phyloP scores from a whole-genome alignment of 2,329 filamentous ascomycete genomes.

The Piedraia hortae region DNA sequence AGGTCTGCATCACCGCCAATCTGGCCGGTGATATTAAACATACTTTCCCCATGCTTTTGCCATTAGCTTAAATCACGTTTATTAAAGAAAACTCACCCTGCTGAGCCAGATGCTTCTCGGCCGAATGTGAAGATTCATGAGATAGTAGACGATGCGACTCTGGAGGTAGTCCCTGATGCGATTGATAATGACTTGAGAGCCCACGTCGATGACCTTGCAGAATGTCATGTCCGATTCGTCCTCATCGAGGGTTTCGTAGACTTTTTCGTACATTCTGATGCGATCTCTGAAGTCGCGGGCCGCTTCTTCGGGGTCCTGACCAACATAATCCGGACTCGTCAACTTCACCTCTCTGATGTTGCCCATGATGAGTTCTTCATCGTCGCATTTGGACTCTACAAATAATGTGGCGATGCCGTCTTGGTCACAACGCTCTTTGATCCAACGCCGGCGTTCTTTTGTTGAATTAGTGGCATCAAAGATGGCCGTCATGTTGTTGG shows the following conservation, averaged over 20 bases:
- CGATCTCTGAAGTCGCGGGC: slow-evolving; percentile 79
- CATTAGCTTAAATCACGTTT: background rate
- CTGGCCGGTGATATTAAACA: slow-evolving; percentile 68
- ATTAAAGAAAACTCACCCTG: slow-evolving; percentile 17
- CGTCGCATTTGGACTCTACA: slow-evolving; percentile 89
- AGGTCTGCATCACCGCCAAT: slow-evolving; percentile 82
- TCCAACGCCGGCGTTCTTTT: slow-evolving; percentile 70
- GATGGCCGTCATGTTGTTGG: slow-evolving; percentile 64
- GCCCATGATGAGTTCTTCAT: slow-evolving; percentile 88
- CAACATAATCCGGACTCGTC: slow-evolving; percentile 78
- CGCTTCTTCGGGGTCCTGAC: slow-evolving; percentile 76
- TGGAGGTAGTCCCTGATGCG: slow-evolving; percentile 90
- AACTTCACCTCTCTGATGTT: slow-evolving; percentile 87
- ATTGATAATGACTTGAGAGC: slow-evolving; percentile 92
- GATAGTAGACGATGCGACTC: slow-evolving; percentile 86
- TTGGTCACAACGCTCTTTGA: slow-evolving; percentile 47
- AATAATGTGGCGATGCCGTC: slow-evolving; percentile 67
- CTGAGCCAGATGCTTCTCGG: slow-evolving; percentile 92
- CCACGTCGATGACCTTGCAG: slow-evolving; percentile 90
- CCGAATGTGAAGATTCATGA: slow-evolving; percentile 96
- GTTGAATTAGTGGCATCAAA: slow-evolving; percentile 94
- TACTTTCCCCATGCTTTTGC: slow-evolving; percentile 63
- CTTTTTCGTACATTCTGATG: slow-evolving; percentile 90
- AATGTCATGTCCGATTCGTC: slow-evolving; percentile 77
- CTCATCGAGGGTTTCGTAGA: slow-evolving; percentile 78